A percentile compares a stretch with the other conserved stretches of the same genome.
phyloP scores from a whole-genome alignment of 768 basidiomycete genomes.

The Leucogyrophana mollusca region DNA sequence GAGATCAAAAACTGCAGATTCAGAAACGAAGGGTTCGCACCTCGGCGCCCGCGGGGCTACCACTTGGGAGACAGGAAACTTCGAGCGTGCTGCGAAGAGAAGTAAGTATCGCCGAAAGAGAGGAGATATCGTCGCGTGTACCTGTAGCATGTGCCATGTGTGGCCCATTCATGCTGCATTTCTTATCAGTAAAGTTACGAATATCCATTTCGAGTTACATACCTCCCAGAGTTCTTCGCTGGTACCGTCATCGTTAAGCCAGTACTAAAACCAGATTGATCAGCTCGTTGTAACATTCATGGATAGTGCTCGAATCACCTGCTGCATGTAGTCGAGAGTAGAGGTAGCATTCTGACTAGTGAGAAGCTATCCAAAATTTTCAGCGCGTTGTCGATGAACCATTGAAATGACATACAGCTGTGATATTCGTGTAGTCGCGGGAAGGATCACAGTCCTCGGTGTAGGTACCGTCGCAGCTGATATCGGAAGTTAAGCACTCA shows the following conservation, averaged over 20 bases:
- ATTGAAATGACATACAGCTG: slow-evolving; percentile 27
- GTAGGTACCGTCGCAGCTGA: slow-evolving; percentile 54
- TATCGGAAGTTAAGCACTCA: not conserved
- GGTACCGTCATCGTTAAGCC: slow-evolving; percentile 59
- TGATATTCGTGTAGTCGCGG: slow-evolving; percentile 45
- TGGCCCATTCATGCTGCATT: slow-evolving; percentile 65
- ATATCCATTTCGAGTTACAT: slow-evolving; percentile 12
- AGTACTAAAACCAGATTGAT: slow-evolving; percentile 42
- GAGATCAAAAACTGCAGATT: not conserved
- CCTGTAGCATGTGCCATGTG: slow-evolving; percentile 58
- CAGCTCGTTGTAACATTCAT: not conserved
- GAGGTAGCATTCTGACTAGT: slow-evolving; percentile 53
- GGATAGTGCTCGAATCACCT: slow-evolving; percentile 9
- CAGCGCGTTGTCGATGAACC: not conserved
- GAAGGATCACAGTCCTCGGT: slow-evolving; percentile 37
- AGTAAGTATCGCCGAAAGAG: not conserved
- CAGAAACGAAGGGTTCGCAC: slow-evolving; percentile 27
- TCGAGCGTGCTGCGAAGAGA: slow-evolving; percentile 49
- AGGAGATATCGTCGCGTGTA: not conserved
- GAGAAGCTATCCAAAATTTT: slow-evolving; percentile 44
- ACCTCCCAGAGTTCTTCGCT: slow-evolving; percentile 73
- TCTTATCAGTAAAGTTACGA: slow-evolving; percentile 7
- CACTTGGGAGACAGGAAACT: slow-evolving; percentile 55
- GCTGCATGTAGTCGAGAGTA: slow-evolving; percentile 58
- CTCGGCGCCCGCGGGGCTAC: slow-evolving; percentile 61